Evolutionary conservation across 1,284 basidiomycete genomes (phyloP).

Genomic region (Chondrostereum purpureum): DNA sequence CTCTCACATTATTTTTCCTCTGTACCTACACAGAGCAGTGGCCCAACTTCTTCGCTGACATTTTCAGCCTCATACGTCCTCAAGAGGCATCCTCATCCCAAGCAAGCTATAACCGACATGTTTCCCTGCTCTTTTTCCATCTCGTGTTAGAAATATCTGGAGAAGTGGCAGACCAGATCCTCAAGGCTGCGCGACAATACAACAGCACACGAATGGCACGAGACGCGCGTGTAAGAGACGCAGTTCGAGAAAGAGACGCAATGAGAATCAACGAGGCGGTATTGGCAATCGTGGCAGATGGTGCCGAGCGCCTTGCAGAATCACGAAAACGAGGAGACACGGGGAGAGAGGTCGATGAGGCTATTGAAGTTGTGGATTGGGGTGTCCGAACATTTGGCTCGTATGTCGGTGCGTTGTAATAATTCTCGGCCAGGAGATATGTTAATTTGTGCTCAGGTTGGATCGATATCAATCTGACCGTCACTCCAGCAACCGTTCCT

Average conservation of each 20-base stretch:
- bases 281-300: constrained; percentile 76
- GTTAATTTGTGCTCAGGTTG: constrained; percentile 55
- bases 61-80: constrained; percentile 70
- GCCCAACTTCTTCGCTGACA: constrained; percentile 75
- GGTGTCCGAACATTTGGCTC: constrained; percentile 88
- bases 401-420: constrained; percentile 76
- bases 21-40: constrained; percentile 82
- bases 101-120: constrained; percentile 67
- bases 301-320: constrained; percentile 51
- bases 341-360: constrained; percentile 49
- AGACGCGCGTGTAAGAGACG: constrained; percentile 81
- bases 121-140: constrained; percentile 82
- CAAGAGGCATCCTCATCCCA: constrained; percentile 44
- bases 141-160: constrained; percentile 87
- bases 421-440: constrained; percentile 3
- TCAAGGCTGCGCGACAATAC: constrained; percentile 77
- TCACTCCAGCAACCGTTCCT: constrained; percentile 85
- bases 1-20: constrained; percentile 91
- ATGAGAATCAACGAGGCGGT: constrained; percentile 83
- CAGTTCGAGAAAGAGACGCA: constrained; percentile 88
- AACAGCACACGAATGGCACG: constrained; percentile 65
- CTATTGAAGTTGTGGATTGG: constrained; percentile 81
- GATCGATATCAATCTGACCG: constrained; percentile 96
- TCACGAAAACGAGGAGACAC: constrained; percentile 44
- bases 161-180: constrained; percentile 87